Evolutionary conservation across 1,284 basidiomycete genomes (phyloP).

Genomic region (Tilletia indica): DNA sequence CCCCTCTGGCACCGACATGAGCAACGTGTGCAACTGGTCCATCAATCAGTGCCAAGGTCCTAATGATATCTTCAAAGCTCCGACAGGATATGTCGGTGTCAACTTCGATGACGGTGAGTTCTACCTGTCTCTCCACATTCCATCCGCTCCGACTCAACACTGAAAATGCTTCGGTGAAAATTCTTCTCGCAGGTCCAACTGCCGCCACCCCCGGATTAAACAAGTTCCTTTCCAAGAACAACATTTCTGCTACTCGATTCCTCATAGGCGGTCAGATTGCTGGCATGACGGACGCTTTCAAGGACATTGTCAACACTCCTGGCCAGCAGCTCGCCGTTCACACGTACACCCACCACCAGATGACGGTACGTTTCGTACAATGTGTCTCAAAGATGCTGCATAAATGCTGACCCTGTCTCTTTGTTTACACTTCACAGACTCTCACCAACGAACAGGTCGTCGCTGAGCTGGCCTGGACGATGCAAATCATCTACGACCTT

Average conservation of each 20-base stretch:
- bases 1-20: conserved; percentile 28
- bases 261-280: conserved; percentile 56
- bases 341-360: conserved; percentile 63
- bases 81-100: conserved; percentile 29
- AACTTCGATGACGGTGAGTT: conserved; percentile 57
- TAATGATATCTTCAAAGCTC: conserved; percentile 69
- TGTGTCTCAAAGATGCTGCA: background rate
- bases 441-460: conserved; percentile 83
- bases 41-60: conserved; percentile 62
- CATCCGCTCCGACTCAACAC: no score
- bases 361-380: conserved; percentile 64
- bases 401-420: no score
- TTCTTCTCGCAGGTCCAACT: conserved; percentile 57
- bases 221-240: conserved; percentile 28
- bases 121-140: conserved; percentile 56
- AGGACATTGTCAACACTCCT: conserved; percentile 19
- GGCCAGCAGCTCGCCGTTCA: conserved; percentile 52
- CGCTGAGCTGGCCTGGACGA: conserved; percentile 89
- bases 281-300: conserved; percentile 4
- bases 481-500: conserved; percentile 72
- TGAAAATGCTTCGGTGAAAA: no score
- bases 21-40: conserved; percentile 42
- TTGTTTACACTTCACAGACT: conserved; percentile 57
- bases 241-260: conserved; percentile 57
- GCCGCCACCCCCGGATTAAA: conserved; percentile 13